Evolutionary conservation across 75 land plant species (phyloP), one percentile per base, ranked within the genome.

Genomic region (Cunninghamia lanceolata): DNA sequence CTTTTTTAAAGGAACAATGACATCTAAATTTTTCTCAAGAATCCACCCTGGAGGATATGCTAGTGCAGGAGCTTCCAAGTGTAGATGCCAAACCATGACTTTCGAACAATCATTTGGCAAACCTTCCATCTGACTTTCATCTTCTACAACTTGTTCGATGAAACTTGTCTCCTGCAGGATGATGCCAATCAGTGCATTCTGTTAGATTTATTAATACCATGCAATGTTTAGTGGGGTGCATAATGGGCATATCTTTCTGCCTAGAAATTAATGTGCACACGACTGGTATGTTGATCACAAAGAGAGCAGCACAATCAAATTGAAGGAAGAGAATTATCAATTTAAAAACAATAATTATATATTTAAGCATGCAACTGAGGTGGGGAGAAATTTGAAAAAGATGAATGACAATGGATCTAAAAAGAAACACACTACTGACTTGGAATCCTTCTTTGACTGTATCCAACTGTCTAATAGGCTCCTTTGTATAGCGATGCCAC

Each of bases 71-170:
- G 96, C 86, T 87, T 94, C 93, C 5, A 93, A 78, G 83, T 91
- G 92, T 15, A 92, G 84, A 89, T 91, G 93, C 98, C 98, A 96
- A 84, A 92, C 99, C 97, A 95, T 91, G 45, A 96, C 90, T 85
- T 88, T 93, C 4, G 93, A 90, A 83, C 94, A 94, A 47, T 89
- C 88, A 28, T 83, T 52, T 43, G 90, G 92, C 11, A 93, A 87
- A 11, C 97, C 94, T 88, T 96, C 96, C 97, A 96, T 96, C 86
- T 93, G 94, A 85, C 92, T 93, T 78, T 96, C 99, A 89, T 96
- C 99, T 87, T 96, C 96, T 77, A 96, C 94, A 43, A 96, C 28
- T 84, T 94, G 95, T 85, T 95, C 93, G 54, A 95, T 92, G 73
- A 96, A 96, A 45, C 89, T 90, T 68, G 92, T 93, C 54, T 86